These are phyloP conservation scores for Lachancea waltii DNA, from an alignment of 805 yeast species.

Conservation along the genomic window DNA sequence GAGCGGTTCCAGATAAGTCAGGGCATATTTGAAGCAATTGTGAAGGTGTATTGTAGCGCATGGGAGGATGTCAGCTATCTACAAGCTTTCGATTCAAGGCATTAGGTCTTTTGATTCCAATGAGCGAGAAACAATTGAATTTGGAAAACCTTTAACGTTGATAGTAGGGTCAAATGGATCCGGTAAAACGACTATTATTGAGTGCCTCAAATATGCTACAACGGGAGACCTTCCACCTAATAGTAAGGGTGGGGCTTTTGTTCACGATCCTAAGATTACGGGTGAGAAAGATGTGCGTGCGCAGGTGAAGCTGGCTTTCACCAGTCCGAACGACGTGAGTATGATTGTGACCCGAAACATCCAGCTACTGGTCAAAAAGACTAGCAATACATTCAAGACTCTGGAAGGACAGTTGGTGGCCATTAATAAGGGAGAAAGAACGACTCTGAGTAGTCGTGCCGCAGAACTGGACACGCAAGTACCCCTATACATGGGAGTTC, in stretches of 20 bases:
- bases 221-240: conserved; percentile 96
- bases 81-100: conserved; percentile 72
- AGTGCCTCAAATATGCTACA: conserved; percentile 86
- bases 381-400: conserved; percentile 73
- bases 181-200: conserved; percentile 94
- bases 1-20: no score
- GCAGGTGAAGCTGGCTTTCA: conserved; percentile 83
- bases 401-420: conserved; percentile 81
- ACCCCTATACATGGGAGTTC: conserved; percentile 81
- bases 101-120: conserved; percentile 87
- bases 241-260: conserved; percentile 91
- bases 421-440: conserved; percentile 56
- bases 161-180: conserved; percentile 96
- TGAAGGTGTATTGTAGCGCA: no score
- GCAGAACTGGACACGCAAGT: conserved; percentile 78
- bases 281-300: conserved; percentile 77
- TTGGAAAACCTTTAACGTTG: conserved; percentile 83
- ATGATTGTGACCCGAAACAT: conserved; percentile 86
- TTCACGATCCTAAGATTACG: conserved; percentile 82
- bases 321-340: conserved; percentile 59
- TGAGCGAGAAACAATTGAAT: conserved; percentile 77
- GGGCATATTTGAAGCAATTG: no score
- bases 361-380: conserved; percentile 60
- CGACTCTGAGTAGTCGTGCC: conserved; percentile 72
- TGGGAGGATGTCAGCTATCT: conserved; percentile 39